phyloP scores from a whole-genome alignment of 2,329 filamentous ascomycete genomes.

The Aspergillus pseudoterreus region DNA sequence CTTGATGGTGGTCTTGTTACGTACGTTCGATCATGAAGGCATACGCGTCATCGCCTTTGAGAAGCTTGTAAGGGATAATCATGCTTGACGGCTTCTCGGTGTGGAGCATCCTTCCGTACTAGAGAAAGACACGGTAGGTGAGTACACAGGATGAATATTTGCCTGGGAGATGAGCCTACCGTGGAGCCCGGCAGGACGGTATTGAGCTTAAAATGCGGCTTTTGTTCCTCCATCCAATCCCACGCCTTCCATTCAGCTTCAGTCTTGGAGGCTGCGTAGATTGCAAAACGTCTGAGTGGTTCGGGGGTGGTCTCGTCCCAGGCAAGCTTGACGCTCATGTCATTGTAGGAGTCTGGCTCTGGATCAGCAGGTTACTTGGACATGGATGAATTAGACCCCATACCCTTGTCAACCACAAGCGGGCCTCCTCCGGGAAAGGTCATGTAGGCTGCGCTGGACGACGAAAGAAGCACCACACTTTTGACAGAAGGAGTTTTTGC shows the following conservation, averaged over 20 bases:
- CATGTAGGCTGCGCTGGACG: conserved; percentile 11
- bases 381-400: not conserved
- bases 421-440: conserved; percentile 1
- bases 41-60: not conserved
- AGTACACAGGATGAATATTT: not conserved
- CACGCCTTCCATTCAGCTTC: conserved; percentile 46
- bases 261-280: conserved; percentile 43
- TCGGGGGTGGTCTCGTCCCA: conserved; percentile 1
- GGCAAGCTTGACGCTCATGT: conserved; percentile 4
- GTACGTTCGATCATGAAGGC: conserved; percentile 31
- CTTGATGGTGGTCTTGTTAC: conserved; percentile 26
- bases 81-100: conserved; percentile 30
- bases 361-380: not conserved
- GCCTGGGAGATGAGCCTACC: conserved; percentile 7
- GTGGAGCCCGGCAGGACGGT: conserved; percentile 34
- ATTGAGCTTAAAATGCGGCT: conserved; percentile 45
- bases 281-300: not conserved
- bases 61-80: too few species aligned
- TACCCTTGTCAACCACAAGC: conserved; percentile 12
- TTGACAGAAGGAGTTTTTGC: conserved; percentile 6
- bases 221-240: conserved; percentile 44
- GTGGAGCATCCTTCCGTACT: conserved; percentile 19
- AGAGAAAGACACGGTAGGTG: not conserved
- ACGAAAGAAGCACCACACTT: conserved; percentile 18
- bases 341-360: conserved; percentile 12